phyloP scores from a whole-genome alignment of 1,284 basidiomycete genomes.

The Tausonia pullulans region DNA sequence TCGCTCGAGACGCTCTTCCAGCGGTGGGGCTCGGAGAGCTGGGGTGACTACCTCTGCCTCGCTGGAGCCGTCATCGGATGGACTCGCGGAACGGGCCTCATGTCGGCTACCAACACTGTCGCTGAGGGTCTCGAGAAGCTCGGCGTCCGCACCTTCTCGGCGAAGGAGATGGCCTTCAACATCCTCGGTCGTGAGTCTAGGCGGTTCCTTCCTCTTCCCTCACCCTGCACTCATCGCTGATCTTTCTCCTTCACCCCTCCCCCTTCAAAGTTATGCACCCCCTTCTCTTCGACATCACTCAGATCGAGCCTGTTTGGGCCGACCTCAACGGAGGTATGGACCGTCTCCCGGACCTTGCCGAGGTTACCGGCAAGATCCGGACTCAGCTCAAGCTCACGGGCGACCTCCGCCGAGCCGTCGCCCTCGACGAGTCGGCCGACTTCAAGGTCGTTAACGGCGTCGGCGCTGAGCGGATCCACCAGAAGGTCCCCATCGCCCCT shows the following conservation, averaged over 20 bases:
- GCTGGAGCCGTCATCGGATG: conserved; percentile 98
- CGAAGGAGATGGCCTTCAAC: conserved; percentile 99
- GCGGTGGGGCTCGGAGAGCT: conserved; percentile 94
- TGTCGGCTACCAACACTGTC: conserved; percentile 90
- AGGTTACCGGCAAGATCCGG: conserved; percentile 80
- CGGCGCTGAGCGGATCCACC: conserved; percentile 84
- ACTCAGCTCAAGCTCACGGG: conserved; percentile 63
- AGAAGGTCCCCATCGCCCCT: conserved; percentile 84
- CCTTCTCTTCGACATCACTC: conserved; percentile 98
- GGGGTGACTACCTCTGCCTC: conserved; percentile 97
- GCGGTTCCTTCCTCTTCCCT: neutral
- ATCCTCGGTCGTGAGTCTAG: conserved; percentile 59
- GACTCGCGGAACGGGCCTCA: conserved; percentile 96
- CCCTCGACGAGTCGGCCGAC: conserved; percentile 87
- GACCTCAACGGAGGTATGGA: conserved; percentile 97
- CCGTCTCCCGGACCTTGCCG: conserved; percentile 85
- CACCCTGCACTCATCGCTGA: neutral
- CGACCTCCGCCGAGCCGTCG: conserved; percentile 81
- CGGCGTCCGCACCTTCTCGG: conserved; percentile 93
- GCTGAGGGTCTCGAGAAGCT: conserved; percentile 88
- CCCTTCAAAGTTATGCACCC: conserved; percentile 67
- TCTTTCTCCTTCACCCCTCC: neutral
- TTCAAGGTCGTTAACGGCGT: conserved; percentile 84
- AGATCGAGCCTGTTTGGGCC: conserved; percentile 98
- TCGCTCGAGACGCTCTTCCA: conserved; percentile 96